Evolutionary conservation across 164 flowering plant genomes (phyloP), one percentile per base, ranked within the genome.

Genomic region (Amborella trichopoda): DNA sequence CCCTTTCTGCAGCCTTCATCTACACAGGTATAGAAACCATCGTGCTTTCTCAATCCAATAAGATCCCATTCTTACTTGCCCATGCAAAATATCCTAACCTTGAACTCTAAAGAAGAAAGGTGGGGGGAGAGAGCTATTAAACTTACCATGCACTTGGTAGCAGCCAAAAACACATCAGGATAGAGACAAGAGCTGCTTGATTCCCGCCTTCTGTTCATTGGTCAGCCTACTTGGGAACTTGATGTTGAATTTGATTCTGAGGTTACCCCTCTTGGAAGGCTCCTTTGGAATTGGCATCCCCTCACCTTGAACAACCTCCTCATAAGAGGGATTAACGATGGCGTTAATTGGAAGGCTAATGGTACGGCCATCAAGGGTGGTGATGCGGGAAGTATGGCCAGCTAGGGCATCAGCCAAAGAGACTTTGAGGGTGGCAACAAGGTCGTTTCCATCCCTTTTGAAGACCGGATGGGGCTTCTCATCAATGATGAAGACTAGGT

Each of bases 261-360:
- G 67, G 56, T 84, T 82, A 11, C 97, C 97, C 52, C 61, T 79
- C 58, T 52, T 78, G 47, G 80, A 60, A 23, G 89, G 95, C 19
- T 85, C 95, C 55, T 78, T 89, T 2, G 90, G 90, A 32, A 85
- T 78, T 0, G 94, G 95, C 95, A 85, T 85, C 10, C 97, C 97
- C 44, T 89, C 97, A 4, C 81, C 84, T 57, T 65, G 69, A 23
- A 89, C 75, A 13, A 81, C 76, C 65, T 84, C 93, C 67, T 89
- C 97, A 49, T 73, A 75, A 11, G 69, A 61, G 21, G 93, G 93
- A 55, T 66, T 60, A 32, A 84, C 60, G 52, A 82, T 54, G 26
- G 64, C 55, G 68, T 68, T 76, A 48, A 82, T 55, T 13, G 87
- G 77, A 39, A 82, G 25, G 0, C 78, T 69, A 26, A 89, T 61